A percentile compares a stretch with the other conserved stretches of the same genome.
These are phyloP conservation scores for Russula sp. DNA, from an alignment of 768 basidiomycete species.

Conservation along the genomic window DNA sequence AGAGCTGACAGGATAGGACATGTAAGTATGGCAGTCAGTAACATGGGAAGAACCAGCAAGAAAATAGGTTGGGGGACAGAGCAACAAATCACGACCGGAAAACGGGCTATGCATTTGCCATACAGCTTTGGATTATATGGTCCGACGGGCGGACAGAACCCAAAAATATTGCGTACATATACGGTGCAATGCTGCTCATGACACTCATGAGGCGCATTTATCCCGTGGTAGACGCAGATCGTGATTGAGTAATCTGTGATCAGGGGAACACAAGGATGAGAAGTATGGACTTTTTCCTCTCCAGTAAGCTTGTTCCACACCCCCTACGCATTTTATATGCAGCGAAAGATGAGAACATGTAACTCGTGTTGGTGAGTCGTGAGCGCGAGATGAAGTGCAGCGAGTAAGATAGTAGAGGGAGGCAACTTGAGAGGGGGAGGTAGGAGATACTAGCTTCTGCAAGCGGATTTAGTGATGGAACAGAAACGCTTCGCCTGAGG, in stretches of 20 bases:
- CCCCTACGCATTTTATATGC: neutral
- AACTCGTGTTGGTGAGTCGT: neutral
- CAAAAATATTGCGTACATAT: neutral
- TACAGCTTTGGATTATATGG: neutral
- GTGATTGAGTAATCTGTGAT: neutral
- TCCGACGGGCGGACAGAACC: neutral
- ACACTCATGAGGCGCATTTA: neutral
- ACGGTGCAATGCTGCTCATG: neutral
- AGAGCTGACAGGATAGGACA: slow-evolving; percentile 23
- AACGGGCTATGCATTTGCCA: neutral
- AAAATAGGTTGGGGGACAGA: neutral
- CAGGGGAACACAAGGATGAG: neutral
- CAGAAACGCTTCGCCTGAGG: neutral
- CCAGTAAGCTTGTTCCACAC: neutral
- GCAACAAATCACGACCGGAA: neutral
- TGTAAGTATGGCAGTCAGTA: slow-evolving; percentile 24
- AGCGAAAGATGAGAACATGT: neutral
- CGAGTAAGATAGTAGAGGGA: neutral
- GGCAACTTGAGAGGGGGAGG: neutral
- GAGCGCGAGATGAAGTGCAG: neutral
- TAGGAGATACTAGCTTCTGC: neutral
- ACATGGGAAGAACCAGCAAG: slow-evolving; percentile 14
- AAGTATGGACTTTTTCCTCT: neutral
- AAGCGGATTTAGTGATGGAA: too few species aligned
- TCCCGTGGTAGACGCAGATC: neutral